Conservation (phyloP, 179 eudicot species). For the Amaranthus tricolor region DNA sequence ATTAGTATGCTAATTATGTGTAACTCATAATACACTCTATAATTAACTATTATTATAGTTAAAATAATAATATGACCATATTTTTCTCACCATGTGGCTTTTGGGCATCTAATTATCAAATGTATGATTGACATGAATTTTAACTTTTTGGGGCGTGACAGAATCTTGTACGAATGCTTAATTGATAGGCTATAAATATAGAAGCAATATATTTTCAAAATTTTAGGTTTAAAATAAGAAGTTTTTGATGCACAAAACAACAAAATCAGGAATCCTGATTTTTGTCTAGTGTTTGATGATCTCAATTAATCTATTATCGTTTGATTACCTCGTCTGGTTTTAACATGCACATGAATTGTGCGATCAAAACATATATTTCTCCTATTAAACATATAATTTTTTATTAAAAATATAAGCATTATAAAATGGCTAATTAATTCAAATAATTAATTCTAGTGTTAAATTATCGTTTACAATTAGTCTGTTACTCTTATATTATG, state of each 20-base stretch:
- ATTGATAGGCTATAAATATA: neutral
- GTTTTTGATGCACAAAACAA: constrained; percentile 14
- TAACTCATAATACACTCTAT: no score
- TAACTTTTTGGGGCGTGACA: neutral
- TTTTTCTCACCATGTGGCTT: constrained; percentile 3
- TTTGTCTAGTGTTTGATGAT: constrained; percentile 8
- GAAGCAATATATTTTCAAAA: neutral
- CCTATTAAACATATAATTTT: no score
- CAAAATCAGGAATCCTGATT: constrained; percentile 23
- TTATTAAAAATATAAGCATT: no score
- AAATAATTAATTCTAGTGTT: no score
- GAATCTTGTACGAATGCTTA: constrained; percentile 12
- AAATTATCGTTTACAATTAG: no score
- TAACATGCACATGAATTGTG: constrained; percentile 15
- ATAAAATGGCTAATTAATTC: no score
- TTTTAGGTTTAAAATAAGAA: neutral
- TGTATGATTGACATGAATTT: neutral
- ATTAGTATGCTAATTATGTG: no score
- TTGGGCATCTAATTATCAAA: neutral
- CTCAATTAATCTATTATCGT: neutral
- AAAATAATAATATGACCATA: neutral
- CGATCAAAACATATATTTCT: no score
- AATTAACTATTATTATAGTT: no score
- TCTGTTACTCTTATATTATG: no score
- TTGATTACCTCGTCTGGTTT: constrained; percentile 20